Conservation (phyloP, 2,329 filamentous ascomycete species). For the Alternaria dauci region DNA sequence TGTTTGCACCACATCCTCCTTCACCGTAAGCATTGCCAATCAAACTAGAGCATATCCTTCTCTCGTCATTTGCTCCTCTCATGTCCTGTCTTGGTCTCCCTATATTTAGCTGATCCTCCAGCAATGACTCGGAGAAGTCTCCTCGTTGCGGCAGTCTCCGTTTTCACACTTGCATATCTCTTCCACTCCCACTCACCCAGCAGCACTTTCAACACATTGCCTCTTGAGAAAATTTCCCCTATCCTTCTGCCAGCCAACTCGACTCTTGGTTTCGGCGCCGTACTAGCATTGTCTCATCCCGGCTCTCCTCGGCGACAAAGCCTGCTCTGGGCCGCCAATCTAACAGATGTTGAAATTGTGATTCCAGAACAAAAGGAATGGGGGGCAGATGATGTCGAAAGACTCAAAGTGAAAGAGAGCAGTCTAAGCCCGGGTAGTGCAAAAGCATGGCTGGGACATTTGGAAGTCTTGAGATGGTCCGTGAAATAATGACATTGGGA, state of each 20-base stretch:
- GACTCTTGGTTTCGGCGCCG: constrained; percentile 44
- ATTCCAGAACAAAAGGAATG: constrained; percentile 52
- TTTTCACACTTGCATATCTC: not conserved
- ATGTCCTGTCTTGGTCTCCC: not conserved
- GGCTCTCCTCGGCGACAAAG: constrained; percentile 45
- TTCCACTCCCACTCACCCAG: not conserved
- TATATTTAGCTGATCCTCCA: not conserved
- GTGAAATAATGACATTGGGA: not conserved
- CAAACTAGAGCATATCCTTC: not conserved
- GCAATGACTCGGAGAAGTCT: not conserved
- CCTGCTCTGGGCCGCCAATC: constrained; percentile 50
- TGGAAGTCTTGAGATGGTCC: constrained; percentile 48
- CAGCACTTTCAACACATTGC: not conserved
- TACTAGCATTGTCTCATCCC: constrained; percentile 50
- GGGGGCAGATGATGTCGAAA: constrained; percentile 45
- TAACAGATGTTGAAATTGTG: constrained; percentile 50
- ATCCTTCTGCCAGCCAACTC: constrained; percentile 18
- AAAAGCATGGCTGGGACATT: constrained; percentile 54
- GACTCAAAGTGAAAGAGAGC: constrained; percentile 38
- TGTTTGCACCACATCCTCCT: not conserved
- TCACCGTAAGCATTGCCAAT: not conserved
- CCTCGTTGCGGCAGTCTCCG: not conserved
- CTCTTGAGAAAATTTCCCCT: not conserved
- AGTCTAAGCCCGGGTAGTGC: constrained; percentile 49
- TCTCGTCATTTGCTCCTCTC: not conserved